A percentile compares a stretch with the other conserved stretches of the same genome.
Conservation (phyloP, 768 basidiomycete genomes). For the Boletus fagicola region DNA sequence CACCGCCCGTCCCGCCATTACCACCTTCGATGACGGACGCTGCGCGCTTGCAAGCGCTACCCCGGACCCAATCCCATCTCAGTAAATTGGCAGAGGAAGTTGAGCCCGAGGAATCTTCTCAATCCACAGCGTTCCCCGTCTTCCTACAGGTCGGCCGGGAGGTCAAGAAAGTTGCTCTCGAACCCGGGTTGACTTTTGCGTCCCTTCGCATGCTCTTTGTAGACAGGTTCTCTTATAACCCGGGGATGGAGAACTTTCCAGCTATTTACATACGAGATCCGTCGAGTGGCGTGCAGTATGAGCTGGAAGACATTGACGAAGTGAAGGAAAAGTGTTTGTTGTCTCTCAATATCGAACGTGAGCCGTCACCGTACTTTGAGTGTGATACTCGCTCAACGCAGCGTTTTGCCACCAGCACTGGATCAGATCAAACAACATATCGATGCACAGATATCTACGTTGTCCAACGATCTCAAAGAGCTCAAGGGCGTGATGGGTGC, state of each 20-base stretch:
- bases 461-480: slow-evolving; percentile 90
- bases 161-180: slow-evolving; percentile 82
- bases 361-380: slow-evolving; percentile 36
- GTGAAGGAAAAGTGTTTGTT: slow-evolving; percentile 85
- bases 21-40: slow-evolving; percentile 48
- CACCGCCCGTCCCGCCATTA: slow-evolving; percentile 46
- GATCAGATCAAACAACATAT: slow-evolving; percentile 99
- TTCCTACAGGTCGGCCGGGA: slow-evolving; percentile 90
- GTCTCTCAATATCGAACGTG: slow-evolving; percentile 95
- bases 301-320: slow-evolving; percentile 92
- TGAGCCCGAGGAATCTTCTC: slow-evolving; percentile 21
- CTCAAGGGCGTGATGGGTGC: slow-evolving; percentile 64
- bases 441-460: slow-evolving; percentile 79
- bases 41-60: slow-evolving; percentile 11
- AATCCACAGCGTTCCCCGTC: slow-evolving; percentile 50
- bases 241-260: slow-evolving; percentile 90
- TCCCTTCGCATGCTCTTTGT: slow-evolving; percentile 85
- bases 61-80: slow-evolving; percentile 3
- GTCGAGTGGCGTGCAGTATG: slow-evolving; percentile 89
- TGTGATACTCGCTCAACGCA: slow-evolving; percentile 10
- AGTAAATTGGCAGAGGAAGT: slow-evolving; percentile 21
- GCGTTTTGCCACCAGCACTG: slow-evolving; percentile 63
- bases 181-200: slow-evolving; percentile 66
- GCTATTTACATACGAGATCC: slow-evolving; percentile 95
- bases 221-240: slow-evolving; percentile 92